Percentiles rank a stretch among this genome's conserved stretches.
Conservation (phyloP, 2,329 filamentous ascomycete species). For the Fusarium sterilihyphosum region DNA sequence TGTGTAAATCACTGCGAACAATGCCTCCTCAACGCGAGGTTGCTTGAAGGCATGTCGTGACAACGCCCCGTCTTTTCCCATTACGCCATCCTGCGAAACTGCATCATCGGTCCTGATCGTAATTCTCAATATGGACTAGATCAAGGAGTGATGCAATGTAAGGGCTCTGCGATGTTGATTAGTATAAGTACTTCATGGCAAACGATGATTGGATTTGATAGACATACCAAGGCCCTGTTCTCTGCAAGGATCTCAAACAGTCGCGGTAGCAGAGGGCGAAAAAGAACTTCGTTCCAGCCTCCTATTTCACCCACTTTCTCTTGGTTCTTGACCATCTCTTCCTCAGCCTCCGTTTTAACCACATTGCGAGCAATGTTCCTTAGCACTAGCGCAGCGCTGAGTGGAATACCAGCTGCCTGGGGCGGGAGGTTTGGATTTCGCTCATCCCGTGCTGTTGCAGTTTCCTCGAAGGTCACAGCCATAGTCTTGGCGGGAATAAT, state of each 20-base stretch:
- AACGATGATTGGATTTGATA: background rate
- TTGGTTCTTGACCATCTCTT: conserved; percentile 61
- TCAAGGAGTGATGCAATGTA: conserved; percentile 55
- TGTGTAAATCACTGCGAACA: background rate
- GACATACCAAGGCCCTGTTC: conserved; percentile 69
- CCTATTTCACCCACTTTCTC: conserved; percentile 57
- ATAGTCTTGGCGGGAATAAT: conserved; percentile 66
- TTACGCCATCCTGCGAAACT: conserved; percentile 10
- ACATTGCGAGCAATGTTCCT: conserved; percentile 80
- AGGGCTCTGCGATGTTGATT: conserved; percentile 47
- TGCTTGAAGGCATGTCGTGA: background rate
- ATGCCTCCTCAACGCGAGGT: conserved; percentile 1
- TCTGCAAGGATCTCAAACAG: conserved; percentile 77
- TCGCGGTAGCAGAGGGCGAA: conserved; percentile 71
- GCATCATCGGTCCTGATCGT: conserved; percentile 39
- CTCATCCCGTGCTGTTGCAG: conserved; percentile 65
- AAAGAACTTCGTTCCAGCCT: conserved; percentile 74
- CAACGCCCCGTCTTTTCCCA: conserved; percentile 22
- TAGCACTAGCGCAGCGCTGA: conserved; percentile 80
- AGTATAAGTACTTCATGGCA: conserved; percentile 9
- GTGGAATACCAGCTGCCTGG: conserved; percentile 80
- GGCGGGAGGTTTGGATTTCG: conserved; percentile 65
- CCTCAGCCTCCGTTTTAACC: conserved; percentile 68
- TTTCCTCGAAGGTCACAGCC: conserved; percentile 65
- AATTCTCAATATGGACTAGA: conserved; percentile 47